phyloP scores from a whole-genome alignment of 2,329 filamentous ascomycete species.

The Monilinia vaccinii-corymbosi region DNA sequence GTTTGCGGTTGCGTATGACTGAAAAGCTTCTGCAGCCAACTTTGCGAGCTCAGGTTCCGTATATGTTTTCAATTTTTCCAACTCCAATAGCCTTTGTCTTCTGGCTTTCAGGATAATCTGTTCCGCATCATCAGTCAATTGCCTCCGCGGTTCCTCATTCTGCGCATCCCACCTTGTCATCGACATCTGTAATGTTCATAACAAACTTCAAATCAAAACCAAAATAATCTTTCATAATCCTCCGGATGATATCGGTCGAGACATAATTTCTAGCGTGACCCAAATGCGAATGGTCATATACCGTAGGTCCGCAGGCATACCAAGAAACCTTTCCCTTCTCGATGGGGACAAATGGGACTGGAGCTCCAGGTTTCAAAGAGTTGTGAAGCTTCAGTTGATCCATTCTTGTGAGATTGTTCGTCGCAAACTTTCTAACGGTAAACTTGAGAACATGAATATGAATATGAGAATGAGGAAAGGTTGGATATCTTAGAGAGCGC shows the following conservation, averaged over 20 bases:
- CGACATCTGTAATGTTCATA: conserved; percentile 65
- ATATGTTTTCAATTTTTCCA: conserved; percentile 62
- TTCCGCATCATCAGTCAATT: conserved; percentile 1
- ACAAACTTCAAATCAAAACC: conserved; percentile 59
- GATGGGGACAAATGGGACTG: conserved; percentile 21
- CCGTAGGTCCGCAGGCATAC: conserved; percentile 65
- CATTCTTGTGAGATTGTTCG: conserved; percentile 13
- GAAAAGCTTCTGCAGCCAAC: conserved; percentile 45
- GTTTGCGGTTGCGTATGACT: conserved; percentile 45
- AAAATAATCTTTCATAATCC: conserved; percentile 61
- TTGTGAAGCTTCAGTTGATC: conserved; percentile 28
- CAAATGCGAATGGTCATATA: conserved; percentile 58
- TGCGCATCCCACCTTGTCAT: conserved; percentile 41
- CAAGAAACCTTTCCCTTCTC: conserved; percentile 37
- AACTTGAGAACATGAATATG: conserved; percentile 14
- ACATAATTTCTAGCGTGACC: conserved; percentile 66
- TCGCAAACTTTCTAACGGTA: conserved; percentile 11
- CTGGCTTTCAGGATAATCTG: conserved; percentile 41
- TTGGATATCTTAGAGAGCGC: conserved; percentile 4
- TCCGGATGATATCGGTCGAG: conserved; percentile 60
- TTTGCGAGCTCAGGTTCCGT: conserved; percentile 38
- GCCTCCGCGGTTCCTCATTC: not conserved
- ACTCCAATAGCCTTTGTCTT: conserved; percentile 72
- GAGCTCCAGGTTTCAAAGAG: conserved; percentile 24
- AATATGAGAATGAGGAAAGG: not conserved